Evolutionary conservation across 768 basidiomycete species (phyloP).

Genomic region (Hypholoma sublateritium): DNA sequence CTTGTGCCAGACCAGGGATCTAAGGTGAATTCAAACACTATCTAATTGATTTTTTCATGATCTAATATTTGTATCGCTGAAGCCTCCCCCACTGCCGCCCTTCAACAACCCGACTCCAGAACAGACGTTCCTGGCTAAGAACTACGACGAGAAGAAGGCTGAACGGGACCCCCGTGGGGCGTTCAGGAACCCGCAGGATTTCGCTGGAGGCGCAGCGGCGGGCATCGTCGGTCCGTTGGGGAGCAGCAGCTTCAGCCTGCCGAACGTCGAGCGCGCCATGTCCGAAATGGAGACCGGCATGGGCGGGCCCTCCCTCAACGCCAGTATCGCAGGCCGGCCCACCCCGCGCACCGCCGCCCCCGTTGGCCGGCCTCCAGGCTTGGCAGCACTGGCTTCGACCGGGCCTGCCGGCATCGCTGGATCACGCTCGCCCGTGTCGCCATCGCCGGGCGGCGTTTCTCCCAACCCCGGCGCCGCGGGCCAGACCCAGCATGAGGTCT

Average conservation of each 20-base stretch:
- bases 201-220: conserved; percentile 48
- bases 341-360: conserved; percentile 22
- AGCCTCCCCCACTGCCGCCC: conserved; percentile 69
- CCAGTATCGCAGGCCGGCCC: conserved; percentile 18
- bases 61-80: conserved; percentile 1
- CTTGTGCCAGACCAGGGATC: conserved; percentile 77
- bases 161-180: conserved; percentile 87
- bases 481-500: conserved; percentile 78
- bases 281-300: conserved; percentile 80
- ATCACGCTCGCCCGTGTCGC: conserved; percentile 38
- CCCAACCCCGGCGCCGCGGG: conserved; percentile 33
- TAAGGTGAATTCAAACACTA: conserved; percentile 49
- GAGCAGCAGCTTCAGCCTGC: conserved; percentile 81
- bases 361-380: conserved; percentile 35
- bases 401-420: conserved; percentile 27
- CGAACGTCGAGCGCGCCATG: conserved; percentile 85
- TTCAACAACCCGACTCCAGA: conserved; percentile 85
- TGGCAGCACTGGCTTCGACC: conserved; percentile 36
- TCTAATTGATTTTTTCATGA: neutral
- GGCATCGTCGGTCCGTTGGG: conserved; percentile 95
- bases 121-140: conserved; percentile 86
- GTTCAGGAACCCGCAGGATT: conserved; percentile 77
- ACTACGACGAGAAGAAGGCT: conserved; percentile 91
- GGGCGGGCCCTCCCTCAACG: conserved; percentile 22
- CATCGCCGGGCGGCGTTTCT: conserved; percentile 24